Conservation (phyloP, 352 stramenopile genomes). For the Pythium graminicola region DNA sequence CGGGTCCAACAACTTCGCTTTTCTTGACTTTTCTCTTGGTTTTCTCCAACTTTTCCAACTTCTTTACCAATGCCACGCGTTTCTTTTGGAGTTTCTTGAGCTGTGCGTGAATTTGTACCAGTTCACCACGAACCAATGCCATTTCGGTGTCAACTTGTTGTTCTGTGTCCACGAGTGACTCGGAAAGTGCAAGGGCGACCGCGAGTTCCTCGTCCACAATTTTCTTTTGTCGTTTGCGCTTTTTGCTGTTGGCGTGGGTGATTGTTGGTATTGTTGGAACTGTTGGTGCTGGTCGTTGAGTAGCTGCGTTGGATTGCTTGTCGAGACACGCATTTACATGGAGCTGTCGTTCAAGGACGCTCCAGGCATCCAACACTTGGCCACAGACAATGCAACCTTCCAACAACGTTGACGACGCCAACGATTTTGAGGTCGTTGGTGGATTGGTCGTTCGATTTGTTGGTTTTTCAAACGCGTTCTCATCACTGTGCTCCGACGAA, state of each 20-base stretch:
- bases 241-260: slow-evolving; percentile 3
- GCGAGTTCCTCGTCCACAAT: slow-evolving; percentile 28
- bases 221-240: slow-evolving; percentile 16
- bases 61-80: slow-evolving; percentile 37
- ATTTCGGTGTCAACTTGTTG: slow-evolving; percentile 42
- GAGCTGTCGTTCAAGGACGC: slow-evolving; percentile 28
- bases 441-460: neutral
- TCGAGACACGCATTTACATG: slow-evolving; percentile 38
- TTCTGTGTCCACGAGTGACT: slow-evolving; percentile 31
- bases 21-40: slow-evolving; percentile 39
- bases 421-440: neutral
- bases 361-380: slow-evolving; percentile 30
- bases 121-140: slow-evolving; percentile 33
- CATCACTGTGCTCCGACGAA: slow-evolving; percentile 2
- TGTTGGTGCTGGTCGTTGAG: neutral
- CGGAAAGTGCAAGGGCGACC: slow-evolving; percentile 34
- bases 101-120: slow-evolving; percentile 40
- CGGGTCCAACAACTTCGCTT: slow-evolving; percentile 22
- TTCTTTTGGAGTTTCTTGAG: slow-evolving; percentile 44
- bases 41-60: slow-evolving; percentile 40
- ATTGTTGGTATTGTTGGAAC: neutral
- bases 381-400: slow-evolving; percentile 35
- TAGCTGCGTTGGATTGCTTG: slow-evolving; percentile 8
- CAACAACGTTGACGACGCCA: slow-evolving; percentile 23
- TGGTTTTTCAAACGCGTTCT: slow-evolving; percentile 12